These are phyloP conservation scores for Chamaecrista fasciculata DNA, from an alignment of 306 rosid species.

Conservation along the genomic window DNA sequence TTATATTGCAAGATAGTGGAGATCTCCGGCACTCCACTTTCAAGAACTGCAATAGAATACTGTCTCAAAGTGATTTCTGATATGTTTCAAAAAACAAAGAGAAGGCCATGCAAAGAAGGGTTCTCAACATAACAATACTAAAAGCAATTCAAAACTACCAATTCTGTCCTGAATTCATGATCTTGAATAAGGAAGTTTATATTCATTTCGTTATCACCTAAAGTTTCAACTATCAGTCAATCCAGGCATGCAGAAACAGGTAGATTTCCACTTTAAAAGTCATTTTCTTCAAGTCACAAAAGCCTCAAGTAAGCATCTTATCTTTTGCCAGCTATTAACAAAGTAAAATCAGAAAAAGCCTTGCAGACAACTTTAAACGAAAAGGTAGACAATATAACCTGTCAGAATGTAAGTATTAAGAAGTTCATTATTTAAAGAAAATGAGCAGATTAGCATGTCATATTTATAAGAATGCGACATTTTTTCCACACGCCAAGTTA, in stretches of 20 bases:
- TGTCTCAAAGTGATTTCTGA: conserved; percentile 14
- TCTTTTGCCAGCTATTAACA: background rate
- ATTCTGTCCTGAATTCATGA: background rate
- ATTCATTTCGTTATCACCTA: conserved; percentile 16
- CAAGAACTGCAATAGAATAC: conserved; percentile 45
- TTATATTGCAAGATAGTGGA: conserved; percentile 33
- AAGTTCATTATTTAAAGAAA: conserved; percentile 8
- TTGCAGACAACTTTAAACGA: background rate
- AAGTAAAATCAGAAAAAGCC: background rate
- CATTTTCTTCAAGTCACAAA: background rate
- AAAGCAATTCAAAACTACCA: background rate
- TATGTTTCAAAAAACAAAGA: conserved; percentile 12
- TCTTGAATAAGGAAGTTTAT: conserved; percentile 2
- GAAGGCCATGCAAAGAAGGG: background rate
- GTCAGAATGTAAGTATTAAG: background rate
- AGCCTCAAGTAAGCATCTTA: background rate
- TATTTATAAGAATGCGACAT: conserved; percentile 8
- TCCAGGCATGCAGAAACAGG: conserved; percentile 23
- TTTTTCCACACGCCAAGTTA: conserved; percentile 4
- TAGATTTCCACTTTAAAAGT: conserved; percentile 1
- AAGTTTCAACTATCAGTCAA: conserved; percentile 23
- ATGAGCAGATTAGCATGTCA: background rate
- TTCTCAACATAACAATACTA: background rate
- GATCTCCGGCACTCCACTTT: conserved; percentile 43
- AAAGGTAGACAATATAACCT: background rate